Evolutionary conservation across 2,329 filamentous ascomycete genomes (phyloP).

Genomic region (Nigrospora osmanthi): DNA sequence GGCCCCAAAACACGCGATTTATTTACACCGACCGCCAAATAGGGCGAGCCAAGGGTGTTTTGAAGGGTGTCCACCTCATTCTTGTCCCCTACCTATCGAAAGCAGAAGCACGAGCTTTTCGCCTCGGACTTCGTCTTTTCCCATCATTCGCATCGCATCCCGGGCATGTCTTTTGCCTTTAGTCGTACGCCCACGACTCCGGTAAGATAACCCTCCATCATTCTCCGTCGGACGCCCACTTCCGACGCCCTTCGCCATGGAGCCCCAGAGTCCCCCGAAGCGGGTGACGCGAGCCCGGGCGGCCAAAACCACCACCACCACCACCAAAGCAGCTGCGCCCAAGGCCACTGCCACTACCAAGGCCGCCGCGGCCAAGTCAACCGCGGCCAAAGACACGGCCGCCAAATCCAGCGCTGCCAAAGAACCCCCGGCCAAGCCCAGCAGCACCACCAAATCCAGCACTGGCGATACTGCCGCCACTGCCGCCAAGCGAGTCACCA

Average conservation of each 20-base stretch:
- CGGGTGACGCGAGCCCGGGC: slow-evolving; percentile 47
- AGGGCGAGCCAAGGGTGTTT: neutral
- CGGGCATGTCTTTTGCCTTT: neutral
- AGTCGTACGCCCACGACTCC: neutral
- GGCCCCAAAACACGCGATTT: too few species aligned
- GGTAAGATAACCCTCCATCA: slow-evolving; percentile 1
- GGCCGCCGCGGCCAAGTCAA: slow-evolving; percentile 22
- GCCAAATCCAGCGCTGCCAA: slow-evolving; percentile 27
- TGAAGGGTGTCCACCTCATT: neutral
- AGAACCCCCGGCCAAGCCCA: slow-evolving; percentile 33
- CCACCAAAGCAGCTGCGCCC: slow-evolving; percentile 22
- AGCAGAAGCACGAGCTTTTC: neutral
- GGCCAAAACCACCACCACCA: slow-evolving; percentile 25
- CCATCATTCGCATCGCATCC: neutral
- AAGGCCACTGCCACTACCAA: slow-evolving; percentile 26
- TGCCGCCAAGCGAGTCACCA: slow-evolving; percentile 22
- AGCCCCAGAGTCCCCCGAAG: slow-evolving; percentile 47
- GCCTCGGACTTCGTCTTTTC: neutral
- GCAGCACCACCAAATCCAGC: slow-evolving; percentile 6
- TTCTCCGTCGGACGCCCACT: neutral
- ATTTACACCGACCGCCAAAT: too few species aligned
- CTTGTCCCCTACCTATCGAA: neutral
- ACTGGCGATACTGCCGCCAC: slow-evolving; percentile 23
- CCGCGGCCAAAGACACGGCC: slow-evolving; percentile 25
- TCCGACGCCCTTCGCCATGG: slow-evolving; percentile 30